Conservation (phyloP, 345 rosid species). For the Melaleuca alternifolia region DNA sequence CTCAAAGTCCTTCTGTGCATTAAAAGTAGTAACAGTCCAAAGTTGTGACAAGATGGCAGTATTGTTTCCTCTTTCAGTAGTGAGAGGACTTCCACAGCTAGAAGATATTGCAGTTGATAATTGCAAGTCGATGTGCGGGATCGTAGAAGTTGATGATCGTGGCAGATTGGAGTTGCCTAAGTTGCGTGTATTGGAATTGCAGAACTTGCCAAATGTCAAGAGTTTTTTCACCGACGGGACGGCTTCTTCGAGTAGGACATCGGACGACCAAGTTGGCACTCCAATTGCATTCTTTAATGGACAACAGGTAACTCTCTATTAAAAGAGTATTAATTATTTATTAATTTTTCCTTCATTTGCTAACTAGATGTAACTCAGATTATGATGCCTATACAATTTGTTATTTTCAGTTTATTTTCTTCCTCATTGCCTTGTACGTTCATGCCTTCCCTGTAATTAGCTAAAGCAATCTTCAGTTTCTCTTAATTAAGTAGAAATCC, state of each 20-base stretch:
- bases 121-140: rapidly evolving
- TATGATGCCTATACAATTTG: no score
- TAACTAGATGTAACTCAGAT: no score
- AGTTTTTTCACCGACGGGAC: rapidly evolving
- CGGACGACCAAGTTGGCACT: rapidly evolving
- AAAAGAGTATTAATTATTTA: no score
- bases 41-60: not conserved
- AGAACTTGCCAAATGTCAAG: rapidly evolving
- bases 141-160: not conserved
- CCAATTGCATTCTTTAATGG: not conserved
- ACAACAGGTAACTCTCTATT: not conserved
- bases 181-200: not conserved
- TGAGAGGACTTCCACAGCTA: not conserved
- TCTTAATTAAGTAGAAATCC: no score
- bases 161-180: not conserved
- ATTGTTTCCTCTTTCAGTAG: not conserved
- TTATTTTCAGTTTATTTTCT: no score
- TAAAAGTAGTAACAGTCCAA: not conserved
- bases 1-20: not conserved
- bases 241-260: rapidly evolving
- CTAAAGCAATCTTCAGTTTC: no score
- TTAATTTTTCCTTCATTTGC: no score
- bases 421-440: no score
- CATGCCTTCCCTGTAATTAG: no score
- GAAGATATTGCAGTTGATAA: rapidly evolving